Conservation (phyloP, 768 basidiomycete genomes). For the Lentinula guzmanii region DNA sequence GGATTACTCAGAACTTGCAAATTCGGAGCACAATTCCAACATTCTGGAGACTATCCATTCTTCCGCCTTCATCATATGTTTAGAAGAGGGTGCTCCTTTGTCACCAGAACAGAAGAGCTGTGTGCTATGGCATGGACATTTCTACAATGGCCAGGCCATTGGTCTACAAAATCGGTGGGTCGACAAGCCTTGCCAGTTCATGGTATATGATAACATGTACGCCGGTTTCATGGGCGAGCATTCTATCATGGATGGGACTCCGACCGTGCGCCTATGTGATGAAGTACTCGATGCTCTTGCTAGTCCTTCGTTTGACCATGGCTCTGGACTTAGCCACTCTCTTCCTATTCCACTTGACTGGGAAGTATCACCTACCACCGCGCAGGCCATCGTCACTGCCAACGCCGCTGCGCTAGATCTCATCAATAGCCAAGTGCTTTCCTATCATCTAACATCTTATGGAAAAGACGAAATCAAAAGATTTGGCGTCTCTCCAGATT, state of each 20-base stretch:
- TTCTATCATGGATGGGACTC: slow-evolving; percentile 87
- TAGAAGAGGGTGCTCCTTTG: slow-evolving; percentile 59
- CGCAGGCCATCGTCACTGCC: slow-evolving; percentile 50
- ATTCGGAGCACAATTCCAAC: slow-evolving; percentile 53
- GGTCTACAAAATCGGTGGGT: slow-evolving; percentile 79
- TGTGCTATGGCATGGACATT: slow-evolving; percentile 76
- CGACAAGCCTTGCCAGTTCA: slow-evolving; percentile 86
- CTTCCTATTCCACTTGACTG: slow-evolving; percentile 56
- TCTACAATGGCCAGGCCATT: slow-evolving; percentile 36
- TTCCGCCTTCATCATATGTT: slow-evolving; percentile 76
- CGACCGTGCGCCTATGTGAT: slow-evolving; percentile 68
- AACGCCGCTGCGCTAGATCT: slow-evolving; percentile 51
- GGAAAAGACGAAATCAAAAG: slow-evolving; percentile 85
- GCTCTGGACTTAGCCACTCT: slow-evolving; percentile 23
- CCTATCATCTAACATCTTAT: slow-evolving; percentile 62
- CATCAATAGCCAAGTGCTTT: slow-evolving; percentile 56
- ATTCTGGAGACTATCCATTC: slow-evolving; percentile 76
- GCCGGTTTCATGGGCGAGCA: slow-evolving; percentile 94
- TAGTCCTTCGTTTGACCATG: slow-evolving; percentile 59
- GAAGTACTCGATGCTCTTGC: slow-evolving; percentile 58
- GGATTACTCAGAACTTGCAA: slow-evolving; percentile 60
- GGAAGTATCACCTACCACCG: slow-evolving; percentile 43
- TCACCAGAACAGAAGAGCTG: slow-evolving; percentile 57
- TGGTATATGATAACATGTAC: slow-evolving; percentile 76
- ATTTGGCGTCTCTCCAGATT: slow-evolving; percentile 88